Percentiles rank a stretch among this genome's conserved stretches.
These are phyloP conservation scores for Cutaneotrichosporon mucoides DNA, from an alignment of 1,284 basidiomycete species.

Conservation along the genomic window DNA sequence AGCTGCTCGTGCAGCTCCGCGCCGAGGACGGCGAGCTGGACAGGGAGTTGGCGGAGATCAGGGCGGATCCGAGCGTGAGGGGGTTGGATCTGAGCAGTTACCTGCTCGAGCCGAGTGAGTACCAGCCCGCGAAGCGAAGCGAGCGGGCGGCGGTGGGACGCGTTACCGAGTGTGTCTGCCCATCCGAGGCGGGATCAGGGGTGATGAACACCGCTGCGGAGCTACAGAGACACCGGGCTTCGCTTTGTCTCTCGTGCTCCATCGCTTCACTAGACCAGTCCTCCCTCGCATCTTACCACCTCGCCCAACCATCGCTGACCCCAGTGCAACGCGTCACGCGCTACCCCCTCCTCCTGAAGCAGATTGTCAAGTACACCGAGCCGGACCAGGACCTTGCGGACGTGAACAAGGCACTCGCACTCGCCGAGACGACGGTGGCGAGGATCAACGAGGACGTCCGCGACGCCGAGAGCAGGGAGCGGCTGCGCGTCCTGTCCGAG, in stretches of 20 bases:
- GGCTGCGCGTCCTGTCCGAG: slow-evolving; percentile 66
- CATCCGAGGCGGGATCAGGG: no score
- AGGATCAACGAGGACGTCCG: slow-evolving; percentile 86
- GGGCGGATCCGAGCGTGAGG: slow-evolving; percentile 63
- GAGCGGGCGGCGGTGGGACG: not conserved
- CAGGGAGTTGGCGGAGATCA: slow-evolving; percentile 28
- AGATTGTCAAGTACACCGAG: slow-evolving; percentile 78
- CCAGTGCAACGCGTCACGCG: slow-evolving; percentile 91
- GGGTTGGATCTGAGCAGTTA: slow-evolving; percentile 87
- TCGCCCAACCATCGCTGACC: slow-evolving; percentile 3
- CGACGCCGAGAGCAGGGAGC: slow-evolving; percentile 72
- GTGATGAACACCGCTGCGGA: no score
- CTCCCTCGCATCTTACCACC: no score
- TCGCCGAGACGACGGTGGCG: slow-evolving; percentile 67
- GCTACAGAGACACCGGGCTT: no score
- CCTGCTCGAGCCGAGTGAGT: slow-evolving; percentile 79
- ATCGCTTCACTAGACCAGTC: no score
- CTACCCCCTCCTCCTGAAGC: slow-evolving; percentile 78
- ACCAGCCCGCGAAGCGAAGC: no score
- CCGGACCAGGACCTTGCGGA: slow-evolving; percentile 54
- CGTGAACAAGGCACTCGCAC: slow-evolving; percentile 59
- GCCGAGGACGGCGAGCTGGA: slow-evolving; percentile 64
- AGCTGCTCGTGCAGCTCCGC: slow-evolving; percentile 70
- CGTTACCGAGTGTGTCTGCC: no score
- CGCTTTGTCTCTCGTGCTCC: no score